phyloP scores from a whole-genome alignment of 2,329 filamentous ascomycete genomes.

The Cercospora canescens region DNA sequence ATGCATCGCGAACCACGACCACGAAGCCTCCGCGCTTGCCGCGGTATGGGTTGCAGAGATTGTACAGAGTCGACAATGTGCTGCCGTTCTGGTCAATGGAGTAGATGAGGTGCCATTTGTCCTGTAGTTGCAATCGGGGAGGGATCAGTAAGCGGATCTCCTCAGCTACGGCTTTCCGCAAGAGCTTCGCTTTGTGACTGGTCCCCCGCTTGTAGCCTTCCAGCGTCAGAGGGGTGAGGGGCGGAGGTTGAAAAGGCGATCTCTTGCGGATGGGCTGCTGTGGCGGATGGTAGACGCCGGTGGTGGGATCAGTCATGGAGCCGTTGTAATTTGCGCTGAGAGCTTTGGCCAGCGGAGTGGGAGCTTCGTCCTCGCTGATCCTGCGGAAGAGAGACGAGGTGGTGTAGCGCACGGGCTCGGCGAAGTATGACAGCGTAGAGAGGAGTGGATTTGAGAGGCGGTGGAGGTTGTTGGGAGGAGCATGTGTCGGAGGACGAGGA shows the following conservation, averaged over 20 bases:
- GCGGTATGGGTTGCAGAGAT: slow-evolving; percentile 68
- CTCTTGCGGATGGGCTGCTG: slow-evolving; percentile 56
- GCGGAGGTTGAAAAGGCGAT: slow-evolving; percentile 84
- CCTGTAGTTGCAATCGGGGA: slow-evolving; percentile 79
- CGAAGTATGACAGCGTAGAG: slow-evolving; percentile 46
- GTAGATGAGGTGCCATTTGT: slow-evolving; percentile 84
- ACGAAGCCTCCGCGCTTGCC: slow-evolving; percentile 80
- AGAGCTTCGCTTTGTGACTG: slow-evolving; percentile 60
- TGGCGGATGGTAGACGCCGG: slow-evolving; percentile 59
- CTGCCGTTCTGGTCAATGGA: slow-evolving; percentile 91
- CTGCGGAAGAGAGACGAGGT: slow-evolving; percentile 49
- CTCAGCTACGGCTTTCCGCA: slow-evolving; percentile 76
- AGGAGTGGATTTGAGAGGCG: slow-evolving; percentile 19
- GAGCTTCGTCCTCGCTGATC: slow-evolving; percentile 46
- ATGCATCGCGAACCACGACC: slow-evolving; percentile 77
- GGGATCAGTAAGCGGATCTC: slow-evolving; percentile 90
- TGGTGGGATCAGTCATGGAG: slow-evolving; percentile 34
- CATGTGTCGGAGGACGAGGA: slow-evolving; percentile 9
- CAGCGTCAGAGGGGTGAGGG: slow-evolving; percentile 77
- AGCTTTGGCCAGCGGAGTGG: slow-evolving; percentile 38
- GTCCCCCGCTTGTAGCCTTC: slow-evolving; percentile 65
- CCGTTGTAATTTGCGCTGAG: slow-evolving; percentile 42
- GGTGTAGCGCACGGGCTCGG: slow-evolving; percentile 52
- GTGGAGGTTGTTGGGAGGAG: slow-evolving; percentile 1
- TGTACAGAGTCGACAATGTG: slow-evolving; percentile 81